Base-by-base conservation (phyloP, 768 basidiomycete genomes). In the Pisolithus sp. region DNA sequence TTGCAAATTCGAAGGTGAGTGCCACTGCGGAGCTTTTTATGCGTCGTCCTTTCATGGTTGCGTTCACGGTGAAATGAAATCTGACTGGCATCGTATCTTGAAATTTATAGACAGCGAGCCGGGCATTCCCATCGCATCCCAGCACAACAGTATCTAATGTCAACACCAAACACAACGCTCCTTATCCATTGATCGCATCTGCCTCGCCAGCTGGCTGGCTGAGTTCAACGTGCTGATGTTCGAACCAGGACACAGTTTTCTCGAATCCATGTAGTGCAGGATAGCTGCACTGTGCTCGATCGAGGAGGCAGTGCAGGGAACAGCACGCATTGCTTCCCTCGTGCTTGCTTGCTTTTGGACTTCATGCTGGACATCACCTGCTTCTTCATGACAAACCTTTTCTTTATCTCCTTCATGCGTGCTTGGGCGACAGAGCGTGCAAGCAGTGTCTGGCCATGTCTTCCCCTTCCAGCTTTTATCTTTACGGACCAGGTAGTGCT, bases 1-100 rank as follows among this genome's bases (percentile, higher is more conserved):
- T 47, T 47, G 46, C 46, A 47, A 47, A 47, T 47, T 46, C 15
- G 44, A 26, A 34, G 46, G 46, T 47, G 31, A 12, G 46, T 47
- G 46, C 26, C 23, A 26, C 28, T 45, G 23, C 43, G 43, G 43
- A 24, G 24, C 43, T 44, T 44, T 44, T 44, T 26, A 10, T 24
- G 23, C 43, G 23, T 10, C 21, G 10, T 15, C 13, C 28, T 45
- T 45, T 28, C 15, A 6, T 26, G 17, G 24, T 24, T 45, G 15
- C 9, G 15, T 17, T 43, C 23, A 17, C 5, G 10, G 6, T 7
- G 5, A 20, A 45, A 18, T 45, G n/a, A 45, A 26, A 45, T 30
- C 26, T 45, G 23, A 28, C 43, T 28, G 23, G 21, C 21, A 15
- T 44, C 24, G 23, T 7, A 13, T 30, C 23, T 17, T 45, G 43